Conservation (phyloP, 73 alveolate genomes). For the Effrenium voratum region DNA sequence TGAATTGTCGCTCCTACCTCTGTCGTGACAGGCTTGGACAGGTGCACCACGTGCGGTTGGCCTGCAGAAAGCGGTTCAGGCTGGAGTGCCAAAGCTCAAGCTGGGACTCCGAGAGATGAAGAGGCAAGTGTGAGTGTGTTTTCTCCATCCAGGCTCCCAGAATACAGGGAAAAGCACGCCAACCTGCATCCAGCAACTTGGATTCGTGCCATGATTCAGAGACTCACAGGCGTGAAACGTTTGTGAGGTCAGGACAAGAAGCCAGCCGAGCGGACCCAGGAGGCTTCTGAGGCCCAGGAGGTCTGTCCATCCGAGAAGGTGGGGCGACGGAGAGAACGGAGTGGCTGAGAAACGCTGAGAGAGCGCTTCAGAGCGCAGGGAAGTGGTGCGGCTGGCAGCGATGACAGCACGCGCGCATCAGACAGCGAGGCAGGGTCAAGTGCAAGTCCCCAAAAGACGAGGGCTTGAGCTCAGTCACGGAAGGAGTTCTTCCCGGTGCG, state of each 20-base stretch:
- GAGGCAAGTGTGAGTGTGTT: too few relatives aligned
- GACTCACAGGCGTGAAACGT: background rate
- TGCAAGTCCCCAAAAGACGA: background rate
- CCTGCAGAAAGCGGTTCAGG: too few relatives aligned
- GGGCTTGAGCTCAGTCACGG: background rate
- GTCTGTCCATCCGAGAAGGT: background rate
- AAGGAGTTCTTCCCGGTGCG: background rate
- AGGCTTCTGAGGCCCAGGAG: background rate
- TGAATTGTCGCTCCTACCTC: too few relatives aligned
- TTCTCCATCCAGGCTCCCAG: too few relatives aligned
- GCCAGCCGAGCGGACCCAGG: background rate
- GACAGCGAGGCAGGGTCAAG: background rate
- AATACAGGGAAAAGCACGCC: too few relatives aligned
- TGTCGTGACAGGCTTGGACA: too few relatives aligned
- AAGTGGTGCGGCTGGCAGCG: background rate
- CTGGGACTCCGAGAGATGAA: too few relatives aligned
- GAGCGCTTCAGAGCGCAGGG: too few relatives aligned
- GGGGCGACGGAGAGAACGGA: background rate
- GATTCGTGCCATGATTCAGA: background rate
- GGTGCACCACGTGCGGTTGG: too few relatives aligned
- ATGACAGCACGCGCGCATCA: conserved; percentile 30
- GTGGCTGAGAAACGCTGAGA: background rate
- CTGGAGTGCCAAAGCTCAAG: too few relatives aligned
- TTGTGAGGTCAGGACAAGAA: background rate
- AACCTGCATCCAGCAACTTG: too few relatives aligned